Percentiles rank a stretch among this genome's conserved stretches.
These are phyloP conservation scores for Domatiomyces catenatus DNA, from an alignment of 2,329 filamentous ascomycete species.

Conservation along the genomic window DNA sequence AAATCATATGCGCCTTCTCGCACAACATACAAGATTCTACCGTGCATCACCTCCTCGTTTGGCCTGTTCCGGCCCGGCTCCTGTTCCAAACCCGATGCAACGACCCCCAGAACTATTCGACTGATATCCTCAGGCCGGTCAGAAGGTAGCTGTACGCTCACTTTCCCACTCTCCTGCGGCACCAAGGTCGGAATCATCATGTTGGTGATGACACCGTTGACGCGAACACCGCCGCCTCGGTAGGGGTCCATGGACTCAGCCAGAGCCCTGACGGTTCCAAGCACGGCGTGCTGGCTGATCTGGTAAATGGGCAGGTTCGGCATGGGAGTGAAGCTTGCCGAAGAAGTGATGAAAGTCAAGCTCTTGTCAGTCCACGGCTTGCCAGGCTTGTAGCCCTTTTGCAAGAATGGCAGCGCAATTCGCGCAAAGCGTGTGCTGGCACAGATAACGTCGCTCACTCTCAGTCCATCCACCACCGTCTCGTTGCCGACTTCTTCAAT, in stretches of 20 bases:
- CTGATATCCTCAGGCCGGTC: constrained; percentile 29
- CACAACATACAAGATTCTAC: constrained; percentile 29
- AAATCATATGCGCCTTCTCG: constrained; percentile 31
- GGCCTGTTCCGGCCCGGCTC: constrained; percentile 5
- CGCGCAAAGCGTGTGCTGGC: constrained; percentile 34
- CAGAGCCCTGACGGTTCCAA: constrained; percentile 35
- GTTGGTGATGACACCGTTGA: constrained; percentile 33
- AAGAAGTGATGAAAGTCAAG: constrained; percentile 30
- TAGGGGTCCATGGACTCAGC: constrained; percentile 17
- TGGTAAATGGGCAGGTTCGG: constrained; percentile 35
- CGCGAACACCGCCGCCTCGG: constrained; percentile 23
- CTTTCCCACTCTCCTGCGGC: constrained; percentile 23
- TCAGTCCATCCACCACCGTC: constrained; percentile 14
- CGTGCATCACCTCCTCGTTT: constrained; percentile 20
- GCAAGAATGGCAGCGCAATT: constrained; percentile 36
- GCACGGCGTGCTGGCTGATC: constrained; percentile 35
- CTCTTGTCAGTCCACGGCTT: constrained; percentile 23
- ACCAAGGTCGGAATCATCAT: constrained; percentile 28
- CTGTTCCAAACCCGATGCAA: constrained; percentile 8
- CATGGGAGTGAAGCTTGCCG: constrained; percentile 35
- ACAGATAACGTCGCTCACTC: constrained; percentile 33
- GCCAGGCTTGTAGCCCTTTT: constrained; percentile 19
- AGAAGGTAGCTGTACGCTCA: constrained; percentile 24
- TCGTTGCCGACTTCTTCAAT: constrained; percentile 26
- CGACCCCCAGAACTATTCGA: constrained; percentile 10